phyloP scores from a whole-genome alignment of 1,139 yeast species.

The Candida pseudoviswanathii region DNA sequence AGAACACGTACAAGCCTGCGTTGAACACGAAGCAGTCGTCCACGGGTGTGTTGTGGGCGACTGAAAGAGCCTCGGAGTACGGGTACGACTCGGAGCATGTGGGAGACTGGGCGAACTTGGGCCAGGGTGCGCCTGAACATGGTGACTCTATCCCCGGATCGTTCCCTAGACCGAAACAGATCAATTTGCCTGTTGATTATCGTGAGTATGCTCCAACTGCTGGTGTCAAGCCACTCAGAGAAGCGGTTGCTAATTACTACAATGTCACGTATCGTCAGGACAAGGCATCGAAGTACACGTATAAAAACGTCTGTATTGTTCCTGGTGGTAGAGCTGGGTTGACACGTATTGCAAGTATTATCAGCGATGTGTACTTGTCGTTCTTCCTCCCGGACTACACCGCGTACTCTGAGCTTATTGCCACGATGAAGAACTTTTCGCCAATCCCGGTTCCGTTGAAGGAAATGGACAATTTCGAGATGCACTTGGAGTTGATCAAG shows the following conservation, averaged over 20 bases:
- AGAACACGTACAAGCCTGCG: slow-evolving; percentile 57
- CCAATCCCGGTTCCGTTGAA: slow-evolving; percentile 69
- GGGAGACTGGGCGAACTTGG: slow-evolving; percentile 63
- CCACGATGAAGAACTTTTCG: slow-evolving; percentile 65
- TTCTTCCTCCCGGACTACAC: slow-evolving; percentile 71
- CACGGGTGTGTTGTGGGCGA: slow-evolving; percentile 72
- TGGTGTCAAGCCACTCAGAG: slow-evolving; percentile 58
- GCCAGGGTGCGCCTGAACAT: slow-evolving; percentile 74
- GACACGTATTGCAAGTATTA: slow-evolving; percentile 67
- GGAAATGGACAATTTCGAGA: slow-evolving; percentile 61
- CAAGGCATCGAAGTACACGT: slow-evolving; percentile 57
- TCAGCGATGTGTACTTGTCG: slow-evolving; percentile 62
- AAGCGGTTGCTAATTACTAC: slow-evolving; percentile 64
- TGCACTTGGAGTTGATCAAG: slow-evolving; percentile 57
- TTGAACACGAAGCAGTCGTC: slow-evolving; percentile 64
- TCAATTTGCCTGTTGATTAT: slow-evolving; percentile 54
- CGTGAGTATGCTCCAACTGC: slow-evolving; percentile 70
- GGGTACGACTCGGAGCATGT: slow-evolving; percentile 54
- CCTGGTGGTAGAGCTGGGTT: slow-evolving; percentile 75
- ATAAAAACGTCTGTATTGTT: slow-evolving; percentile 66
- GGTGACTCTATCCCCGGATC: slow-evolving; percentile 66
- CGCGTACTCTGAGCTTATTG: slow-evolving; percentile 71
- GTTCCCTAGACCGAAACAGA: slow-evolving; percentile 54
- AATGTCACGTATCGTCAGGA: slow-evolving; percentile 58
- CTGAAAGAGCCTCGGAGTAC: slow-evolving; percentile 64